Evolutionary conservation across 2,329 filamentous ascomycete genomes (phyloP), one percentile per base, ranked within the genome.

Genomic region (Alternaria solani): DNA sequence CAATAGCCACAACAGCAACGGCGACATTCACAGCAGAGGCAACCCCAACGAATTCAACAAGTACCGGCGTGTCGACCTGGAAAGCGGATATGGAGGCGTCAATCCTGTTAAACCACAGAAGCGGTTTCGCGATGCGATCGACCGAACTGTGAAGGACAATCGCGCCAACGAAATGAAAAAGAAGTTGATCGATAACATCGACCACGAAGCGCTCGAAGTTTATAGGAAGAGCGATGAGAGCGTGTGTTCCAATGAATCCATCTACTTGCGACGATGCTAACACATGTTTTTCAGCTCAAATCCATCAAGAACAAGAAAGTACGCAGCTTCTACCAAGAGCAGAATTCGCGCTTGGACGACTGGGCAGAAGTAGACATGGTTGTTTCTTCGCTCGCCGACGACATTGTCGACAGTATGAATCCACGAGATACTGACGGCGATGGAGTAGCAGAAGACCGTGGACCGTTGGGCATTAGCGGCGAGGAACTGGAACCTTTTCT

Each of bases 321-420:
- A n/a, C 78, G 82, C 16, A 64, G 73, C 3, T 88, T 86, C 67
- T 88, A 88, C 73, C 79, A 84, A 62, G 76, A 78, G 14, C 85
- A 87, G 66, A 88, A 88, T 62, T 75, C 80, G 9, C 75, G 81
- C 1, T 70, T 88, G 11, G 84, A 87, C 62, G 85, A 87, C 63
- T 87, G 85, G 86, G 73, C 86, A 11, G 85, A 88, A 70, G 84
- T 88, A 34, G 86, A 88, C 71, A 82, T 84, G 36, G 79, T 87
- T 7, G 86, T 88, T 43, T 81, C 81, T 62, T 81, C 82, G 25
- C 79, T 88, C 39, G 83, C 86, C 11, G 84, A 87, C 66, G 85
- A 88, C 66, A 82, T 88, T 7, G 78, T 88, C n/a, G 86, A 88
- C 59, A 84, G 81, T 42, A 87, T 88, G 81, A 81, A 86, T 61